Conservation (phyloP, 2,329 filamentous ascomycete genomes). For the Aspergillus unguis region DNA sequence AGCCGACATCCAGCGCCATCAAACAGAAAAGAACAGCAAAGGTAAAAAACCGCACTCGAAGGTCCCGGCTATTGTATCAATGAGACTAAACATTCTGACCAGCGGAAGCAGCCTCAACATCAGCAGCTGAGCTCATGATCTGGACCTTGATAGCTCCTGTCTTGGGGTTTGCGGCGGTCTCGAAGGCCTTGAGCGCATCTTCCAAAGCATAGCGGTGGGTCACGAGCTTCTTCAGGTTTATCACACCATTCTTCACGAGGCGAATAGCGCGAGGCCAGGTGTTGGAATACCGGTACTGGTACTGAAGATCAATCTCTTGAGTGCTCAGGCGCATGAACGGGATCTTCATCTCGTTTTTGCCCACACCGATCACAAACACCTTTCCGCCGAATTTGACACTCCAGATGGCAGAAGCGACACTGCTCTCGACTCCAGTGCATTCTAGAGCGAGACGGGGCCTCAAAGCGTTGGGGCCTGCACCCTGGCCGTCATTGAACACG, state of each 20-base stretch:
- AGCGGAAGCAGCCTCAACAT: conserved; percentile 35
- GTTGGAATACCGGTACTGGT: conserved; percentile 95
- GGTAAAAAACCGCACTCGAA: conserved; percentile 13
- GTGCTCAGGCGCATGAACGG: conserved; percentile 93
- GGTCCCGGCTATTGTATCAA: conserved; percentile 7
- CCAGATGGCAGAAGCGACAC: conserved; percentile 81
- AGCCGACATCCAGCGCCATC: conserved; percentile 7
- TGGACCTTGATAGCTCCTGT: conserved; percentile 97
- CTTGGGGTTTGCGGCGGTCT: conserved; percentile 80
- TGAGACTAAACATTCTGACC: conserved; percentile 24
- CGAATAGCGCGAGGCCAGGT: conserved; percentile 94
- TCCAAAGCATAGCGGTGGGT: conserved; percentile 85
- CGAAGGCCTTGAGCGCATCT: conserved; percentile 84
- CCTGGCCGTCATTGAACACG: conserved; percentile 56
- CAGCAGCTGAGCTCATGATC: conserved; percentile 59
- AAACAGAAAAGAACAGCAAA: conserved; percentile 10
- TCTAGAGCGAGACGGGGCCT: conserved; percentile 82
- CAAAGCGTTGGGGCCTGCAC: conserved; percentile 51
- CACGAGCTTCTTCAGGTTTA: conserved; percentile 77
- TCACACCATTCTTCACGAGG: conserved; percentile 76
- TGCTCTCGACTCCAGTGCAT: conserved; percentile 92
- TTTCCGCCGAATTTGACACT: conserved; percentile 92
- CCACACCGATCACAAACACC: conserved; percentile 94
- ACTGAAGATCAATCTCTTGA: conserved; percentile 88
- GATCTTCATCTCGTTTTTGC: conserved; percentile 90